phyloP scores from a whole-genome alignment of 768 basidiomycete species.

The Naganishia onofrii region DNA sequence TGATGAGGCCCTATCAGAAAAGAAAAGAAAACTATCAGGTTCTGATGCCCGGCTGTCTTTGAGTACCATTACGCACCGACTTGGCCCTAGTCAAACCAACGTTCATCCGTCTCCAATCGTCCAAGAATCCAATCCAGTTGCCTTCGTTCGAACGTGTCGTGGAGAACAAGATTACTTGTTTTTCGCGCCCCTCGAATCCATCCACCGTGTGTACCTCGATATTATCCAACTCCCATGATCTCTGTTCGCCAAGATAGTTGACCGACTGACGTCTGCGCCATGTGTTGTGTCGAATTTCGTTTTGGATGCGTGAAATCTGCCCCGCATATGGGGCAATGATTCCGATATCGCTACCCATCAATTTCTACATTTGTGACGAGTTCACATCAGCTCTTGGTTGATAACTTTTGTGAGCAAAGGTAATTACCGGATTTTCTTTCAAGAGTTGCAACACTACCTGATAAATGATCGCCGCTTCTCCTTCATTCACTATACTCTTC shows the following conservation, averaged over 20 bases:
- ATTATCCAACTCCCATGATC: slow-evolving; percentile 63
- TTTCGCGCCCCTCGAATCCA: slow-evolving; percentile 90
- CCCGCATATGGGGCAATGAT: slow-evolving; percentile 89
- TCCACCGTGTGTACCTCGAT: slow-evolving; percentile 91
- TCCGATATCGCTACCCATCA: slow-evolving; percentile 75
- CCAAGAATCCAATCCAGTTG: slow-evolving; percentile 83
- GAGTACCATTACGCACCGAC: slow-evolving; percentile 54
- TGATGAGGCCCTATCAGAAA: slow-evolving; percentile 37
- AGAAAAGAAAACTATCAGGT: background rate
- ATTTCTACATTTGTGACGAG: slow-evolving; percentile 51
- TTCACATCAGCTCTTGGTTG: background rate
- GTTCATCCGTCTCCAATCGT: slow-evolving; percentile 78
- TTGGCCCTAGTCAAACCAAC: slow-evolving; percentile 87
- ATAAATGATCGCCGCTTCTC: slow-evolving; percentile 73
- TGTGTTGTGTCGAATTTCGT: slow-evolving; percentile 62
- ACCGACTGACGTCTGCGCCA: slow-evolving; percentile 61
- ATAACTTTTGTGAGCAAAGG: background rate
- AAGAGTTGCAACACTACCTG: slow-evolving; percentile 79
- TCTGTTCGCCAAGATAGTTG: slow-evolving; percentile 63
- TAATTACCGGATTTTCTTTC: slow-evolving; percentile 66
- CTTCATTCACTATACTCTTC: slow-evolving; percentile 71
- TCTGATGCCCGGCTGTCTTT: background rate
- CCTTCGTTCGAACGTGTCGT: slow-evolving; percentile 77
- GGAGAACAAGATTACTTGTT: slow-evolving; percentile 86
- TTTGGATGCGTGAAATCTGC: slow-evolving; percentile 73